phyloP scores from a whole-genome alignment of 257 asterid genomes.

The Gentiana dahurica region DNA sequence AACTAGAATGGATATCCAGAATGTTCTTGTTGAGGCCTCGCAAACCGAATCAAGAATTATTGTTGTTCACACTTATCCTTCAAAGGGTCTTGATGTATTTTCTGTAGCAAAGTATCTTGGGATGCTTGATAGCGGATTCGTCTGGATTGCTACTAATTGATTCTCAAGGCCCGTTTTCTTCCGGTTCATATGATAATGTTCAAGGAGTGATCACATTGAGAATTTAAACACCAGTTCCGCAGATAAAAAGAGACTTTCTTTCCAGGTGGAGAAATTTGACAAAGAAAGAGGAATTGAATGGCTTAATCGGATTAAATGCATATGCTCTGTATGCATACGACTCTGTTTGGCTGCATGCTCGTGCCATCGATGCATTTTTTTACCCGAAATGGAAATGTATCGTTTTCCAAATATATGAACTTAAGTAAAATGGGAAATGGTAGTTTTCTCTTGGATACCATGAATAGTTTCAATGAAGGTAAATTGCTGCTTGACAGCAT shows the following conservation, averaged over 20 bases:
- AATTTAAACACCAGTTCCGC: conserved; percentile 29
- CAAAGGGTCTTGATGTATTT: conserved; percentile 27
- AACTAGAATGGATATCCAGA: no score
- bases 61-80: conserved; percentile 40
- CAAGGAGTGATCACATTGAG: conserved; percentile 47
- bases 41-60: conserved; percentile 33
- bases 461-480: no score
- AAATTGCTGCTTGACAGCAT: no score
- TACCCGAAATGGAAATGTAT: conserved; percentile 25
- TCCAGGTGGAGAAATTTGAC: conserved; percentile 36
- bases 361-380: conserved; percentile 39
- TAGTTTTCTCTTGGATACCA: no score
- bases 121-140: conserved; percentile 48
- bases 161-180: no score
- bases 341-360: conserved; percentile 57
- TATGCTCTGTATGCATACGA: conserved; percentile 36
- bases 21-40: conserved; percentile 23
- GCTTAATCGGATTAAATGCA: conserved; percentile 20
- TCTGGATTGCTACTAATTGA: conserved; percentile 47
- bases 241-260: conserved; percentile 19
- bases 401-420: conserved; percentile 20
- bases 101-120: conserved; percentile 28
- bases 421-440: no score
- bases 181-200: conserved; percentile 12
- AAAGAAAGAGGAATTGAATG: conserved; percentile 10